Conservation (phyloP, 2,329 filamentous ascomycete genomes). For the Phyllosticta paracitricarpa region DNA sequence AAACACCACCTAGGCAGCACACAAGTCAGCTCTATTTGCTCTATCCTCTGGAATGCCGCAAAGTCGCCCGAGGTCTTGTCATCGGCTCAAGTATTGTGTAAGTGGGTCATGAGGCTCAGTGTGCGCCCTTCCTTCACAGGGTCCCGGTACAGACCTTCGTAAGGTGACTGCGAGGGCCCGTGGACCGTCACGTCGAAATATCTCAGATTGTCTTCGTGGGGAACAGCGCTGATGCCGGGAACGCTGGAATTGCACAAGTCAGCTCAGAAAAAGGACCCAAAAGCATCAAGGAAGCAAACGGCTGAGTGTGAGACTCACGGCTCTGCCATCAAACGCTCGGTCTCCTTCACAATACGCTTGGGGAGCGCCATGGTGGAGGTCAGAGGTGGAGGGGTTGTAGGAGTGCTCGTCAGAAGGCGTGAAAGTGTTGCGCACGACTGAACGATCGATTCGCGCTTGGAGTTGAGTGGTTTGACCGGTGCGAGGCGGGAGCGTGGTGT, state of each 20-base stretch:
- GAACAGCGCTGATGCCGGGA: conserved; percentile 87
- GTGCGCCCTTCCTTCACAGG: too few species aligned
- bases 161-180: conserved; percentile 83
- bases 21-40: neutral
- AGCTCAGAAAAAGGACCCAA: neutral
- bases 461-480: neutral
- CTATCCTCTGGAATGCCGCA: neutral
- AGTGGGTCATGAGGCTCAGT: neutral
- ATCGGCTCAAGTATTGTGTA: neutral
- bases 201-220: conserved; percentile 92
- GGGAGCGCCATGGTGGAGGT: conserved; percentile 57
- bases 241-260: conserved; percentile 49
- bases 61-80: neutral
- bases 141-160: conserved; percentile 60
- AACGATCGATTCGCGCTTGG: neutral
- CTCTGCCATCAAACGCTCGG: conserved; percentile 90
- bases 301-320: conserved; percentile 52
- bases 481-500: neutral
- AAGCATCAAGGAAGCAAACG: neutral
- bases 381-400: neutral
- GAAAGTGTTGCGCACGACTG: neutral
- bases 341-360: conserved; percentile 98
- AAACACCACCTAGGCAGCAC: conserved; percentile 56
- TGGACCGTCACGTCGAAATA: conserved; percentile 98
- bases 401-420: neutral